A percentile compares a stretch with the other conserved stretches of the same genome.
phyloP scores from a whole-genome alignment of 2,329 filamentous ascomycete genomes.

The Didymellaceae sp. region DNA sequence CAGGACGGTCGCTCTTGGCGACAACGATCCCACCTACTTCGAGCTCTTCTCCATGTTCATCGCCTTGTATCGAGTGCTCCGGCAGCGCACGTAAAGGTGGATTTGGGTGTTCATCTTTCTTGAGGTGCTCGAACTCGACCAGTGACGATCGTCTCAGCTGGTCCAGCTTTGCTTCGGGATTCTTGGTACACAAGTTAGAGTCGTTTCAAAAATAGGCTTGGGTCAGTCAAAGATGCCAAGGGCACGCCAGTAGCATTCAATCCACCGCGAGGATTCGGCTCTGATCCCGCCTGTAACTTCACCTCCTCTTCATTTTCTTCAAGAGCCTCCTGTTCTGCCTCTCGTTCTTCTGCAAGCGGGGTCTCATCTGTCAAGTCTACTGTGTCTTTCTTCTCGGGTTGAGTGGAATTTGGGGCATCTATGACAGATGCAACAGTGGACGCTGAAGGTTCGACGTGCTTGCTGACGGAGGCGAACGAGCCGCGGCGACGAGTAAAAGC shows the following conservation, averaged over 20 bases:
- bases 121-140: conserved; percentile 51
- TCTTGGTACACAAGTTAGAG: conserved; percentile 44
- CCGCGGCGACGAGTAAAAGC: conserved; percentile 37
- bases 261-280: conserved; percentile 19
- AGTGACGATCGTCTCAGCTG: conserved; percentile 55
- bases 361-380: conserved; percentile 10
- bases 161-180: conserved; percentile 55
- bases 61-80: conserved; percentile 43
- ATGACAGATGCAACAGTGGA: conserved; percentile 17
- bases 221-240: conserved; percentile 39
- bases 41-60: conserved; percentile 17
- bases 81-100: conserved; percentile 44
- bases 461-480: conserved; percentile 29
- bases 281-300: not conserved
- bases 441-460: conserved; percentile 22
- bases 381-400: not conserved
- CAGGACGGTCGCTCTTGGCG: conserved; percentile 15
- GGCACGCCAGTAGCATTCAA: conserved; percentile 36
- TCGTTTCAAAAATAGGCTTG: conserved; percentile 38
- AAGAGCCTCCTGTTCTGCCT: conserved; percentile 7
- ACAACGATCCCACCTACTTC: conserved; percentile 15
- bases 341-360: conserved; percentile 10
- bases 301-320: conserved; percentile 5
- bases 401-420: conserved; percentile 6
- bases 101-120: conserved; percentile 39